Percentiles rank a stretch among this genome's conserved stretches.
These are phyloP conservation scores for Diplogelasinospora grovesii DNA, from an alignment of 495 filamentous ascomycete species.

Conservation along the genomic window DNA sequence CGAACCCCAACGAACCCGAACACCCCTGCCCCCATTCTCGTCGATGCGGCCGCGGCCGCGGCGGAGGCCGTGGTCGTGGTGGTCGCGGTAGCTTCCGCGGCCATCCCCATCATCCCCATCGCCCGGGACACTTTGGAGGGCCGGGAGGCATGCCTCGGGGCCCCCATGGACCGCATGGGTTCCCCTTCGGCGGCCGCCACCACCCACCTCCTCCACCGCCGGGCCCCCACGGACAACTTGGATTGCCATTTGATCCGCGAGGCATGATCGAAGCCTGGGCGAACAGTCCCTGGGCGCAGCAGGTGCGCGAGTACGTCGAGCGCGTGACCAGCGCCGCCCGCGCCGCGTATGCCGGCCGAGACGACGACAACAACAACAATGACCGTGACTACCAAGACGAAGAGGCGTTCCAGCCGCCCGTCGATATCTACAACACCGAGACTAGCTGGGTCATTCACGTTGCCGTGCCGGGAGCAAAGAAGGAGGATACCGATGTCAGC, in stretches of 20 bases:
- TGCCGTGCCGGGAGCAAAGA: slow-evolving; percentile 69
- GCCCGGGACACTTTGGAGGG: slow-evolving; percentile 11
- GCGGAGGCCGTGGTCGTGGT: slow-evolving; percentile 8
- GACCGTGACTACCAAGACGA: slow-evolving; percentile 2
- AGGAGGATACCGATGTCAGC: slow-evolving; percentile 68
- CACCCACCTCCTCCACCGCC: slow-evolving; percentile 10
- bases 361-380: slow-evolving; percentile 1
- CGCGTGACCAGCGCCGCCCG: not conserved
- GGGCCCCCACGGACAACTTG: slow-evolving; percentile 21
- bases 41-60: slow-evolving; percentile 12
- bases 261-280: slow-evolving; percentile 31
- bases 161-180: slow-evolving; percentile 12
- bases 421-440: slow-evolving; percentile 66
- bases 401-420: slow-evolving; percentile 53
- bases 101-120: no score
- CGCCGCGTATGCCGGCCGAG: not conserved
- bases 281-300: slow-evolving; percentile 36
- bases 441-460: slow-evolving; percentile 60
- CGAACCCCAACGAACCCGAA: not conserved
- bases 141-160: slow-evolving; percentile 10
- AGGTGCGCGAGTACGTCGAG: slow-evolving; percentile 31
- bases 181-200: slow-evolving; percentile 11
- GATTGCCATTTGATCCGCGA: slow-evolving; percentile 27
- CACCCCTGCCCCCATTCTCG: not conserved
- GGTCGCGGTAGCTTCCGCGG: slow-evolving; percentile 9